A percentile compares a stretch with the other conserved stretches of the same genome.
Conservation (phyloP, 208 protist genomes). For the Leishmania amazonensis region DNA sequence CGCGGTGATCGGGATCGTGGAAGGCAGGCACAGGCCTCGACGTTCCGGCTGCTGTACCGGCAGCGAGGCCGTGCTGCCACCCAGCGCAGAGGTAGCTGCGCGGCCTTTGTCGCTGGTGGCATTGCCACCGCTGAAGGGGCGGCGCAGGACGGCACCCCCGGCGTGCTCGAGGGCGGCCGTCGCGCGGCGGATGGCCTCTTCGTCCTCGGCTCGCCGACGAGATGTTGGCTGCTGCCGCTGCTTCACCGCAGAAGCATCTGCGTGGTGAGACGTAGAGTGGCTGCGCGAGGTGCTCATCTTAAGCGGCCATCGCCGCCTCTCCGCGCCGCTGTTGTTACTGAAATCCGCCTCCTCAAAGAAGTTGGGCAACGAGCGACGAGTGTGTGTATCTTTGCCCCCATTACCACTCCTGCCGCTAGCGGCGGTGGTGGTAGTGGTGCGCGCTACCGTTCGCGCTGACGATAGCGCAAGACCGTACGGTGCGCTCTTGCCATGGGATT, state of each 20-base stretch:
- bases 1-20: constrained; percentile 3
- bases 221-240: not conserved
- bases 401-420: not conserved
- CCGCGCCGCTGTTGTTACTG: constrained; percentile 4
- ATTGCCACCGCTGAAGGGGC: constrained; percentile 27
- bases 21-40: constrained; percentile 5
- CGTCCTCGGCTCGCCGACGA: constrained; percentile 19
- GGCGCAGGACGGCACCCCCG: constrained; percentile 29
- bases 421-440: not conserved
- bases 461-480: not conserved
- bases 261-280: constrained; percentile 2
- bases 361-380: constrained; percentile 18
- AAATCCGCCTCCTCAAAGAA: constrained; percentile 17
- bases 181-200: constrained; percentile 38
- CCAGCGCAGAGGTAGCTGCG: constrained; percentile 8
- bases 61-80: constrained; percentile 18
- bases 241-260: not conserved
- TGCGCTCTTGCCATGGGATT: not conserved
- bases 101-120: not conserved
- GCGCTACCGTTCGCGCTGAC: not conserved
- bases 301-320: not conserved
- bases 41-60: constrained; percentile 2
- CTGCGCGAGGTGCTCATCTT: constrained; percentile 19
- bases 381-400: not conserved
- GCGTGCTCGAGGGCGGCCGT: constrained; percentile 37